These are phyloP conservation scores for Rhodotorula kratochvilovae DNA, from an alignment of 768 basidiomycete genomes.

Conservation along the genomic window DNA sequence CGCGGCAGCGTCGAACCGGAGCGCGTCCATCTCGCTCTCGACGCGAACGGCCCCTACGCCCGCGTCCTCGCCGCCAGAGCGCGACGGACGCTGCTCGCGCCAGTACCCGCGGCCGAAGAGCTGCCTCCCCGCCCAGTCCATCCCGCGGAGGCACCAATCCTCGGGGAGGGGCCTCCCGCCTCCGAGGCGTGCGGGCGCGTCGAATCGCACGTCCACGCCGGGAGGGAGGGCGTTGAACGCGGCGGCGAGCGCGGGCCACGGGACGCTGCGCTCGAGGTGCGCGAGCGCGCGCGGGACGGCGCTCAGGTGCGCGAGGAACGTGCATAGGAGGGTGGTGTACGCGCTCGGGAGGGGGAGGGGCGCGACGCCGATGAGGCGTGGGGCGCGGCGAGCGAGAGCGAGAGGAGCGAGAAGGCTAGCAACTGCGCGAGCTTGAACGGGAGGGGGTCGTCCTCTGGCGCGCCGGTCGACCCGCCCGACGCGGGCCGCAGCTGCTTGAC, in stretches of 20 bases:
- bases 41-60: constrained; percentile 48
- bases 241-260: constrained; percentile 69
- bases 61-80: constrained; percentile 54
- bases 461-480: constrained; percentile 13
- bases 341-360: constrained; percentile 66
- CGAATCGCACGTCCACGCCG: constrained; percentile 42
- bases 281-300: constrained; percentile 61
- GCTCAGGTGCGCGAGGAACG: constrained; percentile 74
- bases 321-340: constrained; percentile 77
- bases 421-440: constrained; percentile 70
- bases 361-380: constrained; percentile 52
- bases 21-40: constrained; percentile 67
- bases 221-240: constrained; percentile 60
- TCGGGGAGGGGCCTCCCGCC: constrained; percentile 65
- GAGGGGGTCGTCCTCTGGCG: constrained; percentile 55
- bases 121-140: constrained; percentile 89
- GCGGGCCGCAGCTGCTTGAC: constrained; percentile 37
- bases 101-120: constrained; percentile 93
- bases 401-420: constrained; percentile 72
- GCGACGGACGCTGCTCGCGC: constrained; percentile 54
- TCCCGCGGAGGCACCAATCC: constrained; percentile 91
- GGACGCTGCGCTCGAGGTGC: constrained; percentile 69
- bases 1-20: constrained; percentile 46
- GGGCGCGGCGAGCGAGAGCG: constrained; percentile 64
- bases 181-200: constrained; percentile 57